phyloP scores from a whole-genome alignment of 2,329 filamentous ascomycete species.

The Pyricularia sp. region DNA sequence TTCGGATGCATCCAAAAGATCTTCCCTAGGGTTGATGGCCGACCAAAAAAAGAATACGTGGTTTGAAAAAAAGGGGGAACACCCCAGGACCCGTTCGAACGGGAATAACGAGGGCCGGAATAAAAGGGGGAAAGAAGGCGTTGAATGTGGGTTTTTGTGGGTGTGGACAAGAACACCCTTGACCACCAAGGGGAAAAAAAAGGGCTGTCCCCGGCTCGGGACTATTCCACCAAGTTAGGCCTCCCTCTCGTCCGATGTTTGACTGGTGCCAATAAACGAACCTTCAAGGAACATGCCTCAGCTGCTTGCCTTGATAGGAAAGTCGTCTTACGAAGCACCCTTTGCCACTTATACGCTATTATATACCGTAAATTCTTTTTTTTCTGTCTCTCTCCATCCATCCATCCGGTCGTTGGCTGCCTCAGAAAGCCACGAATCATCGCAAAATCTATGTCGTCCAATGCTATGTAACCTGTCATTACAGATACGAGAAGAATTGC shows the following conservation, averaged over 20 bases:
- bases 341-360: not conserved
- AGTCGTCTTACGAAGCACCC: not conserved
- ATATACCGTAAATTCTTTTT: not conserved
- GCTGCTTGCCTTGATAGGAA: not conserved
- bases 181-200: not conserved
- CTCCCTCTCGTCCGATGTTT: not conserved
- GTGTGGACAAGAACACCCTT: not conserved
- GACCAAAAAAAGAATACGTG: not conserved
- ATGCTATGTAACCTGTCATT: not conserved
- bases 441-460: not conserved
- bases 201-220: not conserved
- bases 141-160: not conserved
- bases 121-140: not conserved
- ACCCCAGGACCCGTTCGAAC: not conserved
- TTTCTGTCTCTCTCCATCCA: too few species aligned
- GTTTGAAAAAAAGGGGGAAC: not conserved
- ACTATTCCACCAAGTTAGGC: not conserved
- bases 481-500: not conserved
- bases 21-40: not conserved
- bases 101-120: not conserved
- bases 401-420: not conserved
- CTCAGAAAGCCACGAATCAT: not conserved
- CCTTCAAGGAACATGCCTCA: not conserved
- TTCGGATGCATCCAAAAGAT: not conserved
- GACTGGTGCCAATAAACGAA: not conserved